These are phyloP conservation scores for Aspergillus sp. DNA, from an alignment of 2,329 filamentous ascomycete genomes.

Conservation along the genomic window DNA sequence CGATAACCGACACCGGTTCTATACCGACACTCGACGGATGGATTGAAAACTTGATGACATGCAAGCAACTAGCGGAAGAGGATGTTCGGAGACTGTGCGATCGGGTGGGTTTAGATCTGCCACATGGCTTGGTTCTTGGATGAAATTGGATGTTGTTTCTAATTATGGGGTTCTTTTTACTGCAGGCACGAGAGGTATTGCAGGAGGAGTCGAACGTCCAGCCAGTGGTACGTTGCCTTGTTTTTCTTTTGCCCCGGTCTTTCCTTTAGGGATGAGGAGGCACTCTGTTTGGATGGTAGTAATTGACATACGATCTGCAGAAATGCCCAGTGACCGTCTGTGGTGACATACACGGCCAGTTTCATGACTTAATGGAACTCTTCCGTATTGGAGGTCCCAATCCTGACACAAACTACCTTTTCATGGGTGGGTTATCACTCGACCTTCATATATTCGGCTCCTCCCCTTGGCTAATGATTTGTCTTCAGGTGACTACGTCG, in stretches of 20 bases:
- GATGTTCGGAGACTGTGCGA: constrained; percentile 97
- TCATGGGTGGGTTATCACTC: constrained; percentile 70
- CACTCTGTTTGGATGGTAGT: constrained; percentile 6
- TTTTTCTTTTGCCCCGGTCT: constrained; percentile 4
- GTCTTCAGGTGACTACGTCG: constrained; percentile 83
- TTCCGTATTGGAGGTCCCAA: constrained; percentile 99
- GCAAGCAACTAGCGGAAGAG: constrained; percentile 93
- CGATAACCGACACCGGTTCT: constrained; percentile 76
- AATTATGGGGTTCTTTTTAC: constrained; percentile 7
- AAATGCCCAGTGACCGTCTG: constrained; percentile 99
- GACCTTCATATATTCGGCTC: constrained; percentile 2
- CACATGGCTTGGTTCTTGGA: no score
- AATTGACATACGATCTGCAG: constrained; percentile 40
- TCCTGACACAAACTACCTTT: constrained; percentile 98
- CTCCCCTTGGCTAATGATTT: constrained; percentile 2
- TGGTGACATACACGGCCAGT: constrained; percentile 98
- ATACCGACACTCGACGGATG: constrained; percentile 93
- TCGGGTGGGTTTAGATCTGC: constrained; percentile 61
- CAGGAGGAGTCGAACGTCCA: constrained; percentile 98
- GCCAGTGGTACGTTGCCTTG: constrained; percentile 70
- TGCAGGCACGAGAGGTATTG: constrained; percentile 85
- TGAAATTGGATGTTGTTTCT: no score
- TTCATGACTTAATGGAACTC: constrained; percentile 98
- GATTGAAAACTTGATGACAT: constrained; percentile 97
- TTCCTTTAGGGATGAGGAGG: constrained; percentile 3